Evolutionary conservation across 208 protist species (phyloP), one percentile per base, ranked within the genome.

Genomic region (Vickermania spadyakhi): DNA sequence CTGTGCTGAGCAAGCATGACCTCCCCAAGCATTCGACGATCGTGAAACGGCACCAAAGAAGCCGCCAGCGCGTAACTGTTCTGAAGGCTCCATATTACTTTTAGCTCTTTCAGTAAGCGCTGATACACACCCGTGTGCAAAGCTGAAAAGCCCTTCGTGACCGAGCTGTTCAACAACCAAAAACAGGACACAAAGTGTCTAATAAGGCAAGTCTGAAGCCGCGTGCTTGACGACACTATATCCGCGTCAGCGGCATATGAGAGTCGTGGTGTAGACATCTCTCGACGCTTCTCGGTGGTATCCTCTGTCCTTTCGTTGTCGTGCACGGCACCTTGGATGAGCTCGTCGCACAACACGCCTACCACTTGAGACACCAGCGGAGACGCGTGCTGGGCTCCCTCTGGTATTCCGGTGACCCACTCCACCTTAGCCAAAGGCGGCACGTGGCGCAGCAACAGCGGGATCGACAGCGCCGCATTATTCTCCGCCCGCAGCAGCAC

Each of bases 51-150:
- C 31, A 89, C 78, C 18, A 89, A 27, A 14, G 82, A 89, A 1
- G 70, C 67, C 1, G 76, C 76, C 28, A 89, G 68, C 0, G 76
- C 70, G 57, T 86, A 59, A 21, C 68, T 64, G 62, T 79, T 82
- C 36, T 68, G 72, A 36, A 73, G 56, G 7, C 63, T 52, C 41
- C 75, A 75, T 28, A n/a, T n/a, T n/a, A n/a, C n/a, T n/a, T n/a
- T n/a, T n/a, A n/a, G n/a, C n/a, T n/a, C n/a, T n/a, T n/a, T n/a
- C n/a, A n/a, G n/a, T n/a, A n/a, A n/a, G n/a, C n/a, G n/a, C n/a
- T n/a, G n/a, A n/a, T n/a, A n/a, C n/a, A n/a, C n/a, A n/a, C n/a
- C n/a, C n/a, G n/a, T n/a, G n/a, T n/a, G n/a, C n/a, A n/a, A n/a
- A n/a, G n/a, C n/a, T n/a, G n/a, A n/a, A n/a, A n/a, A n/a, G n/a